Conservation (phyloP, 108 stramenopile species). For the Nitzschia sp. region DNA sequence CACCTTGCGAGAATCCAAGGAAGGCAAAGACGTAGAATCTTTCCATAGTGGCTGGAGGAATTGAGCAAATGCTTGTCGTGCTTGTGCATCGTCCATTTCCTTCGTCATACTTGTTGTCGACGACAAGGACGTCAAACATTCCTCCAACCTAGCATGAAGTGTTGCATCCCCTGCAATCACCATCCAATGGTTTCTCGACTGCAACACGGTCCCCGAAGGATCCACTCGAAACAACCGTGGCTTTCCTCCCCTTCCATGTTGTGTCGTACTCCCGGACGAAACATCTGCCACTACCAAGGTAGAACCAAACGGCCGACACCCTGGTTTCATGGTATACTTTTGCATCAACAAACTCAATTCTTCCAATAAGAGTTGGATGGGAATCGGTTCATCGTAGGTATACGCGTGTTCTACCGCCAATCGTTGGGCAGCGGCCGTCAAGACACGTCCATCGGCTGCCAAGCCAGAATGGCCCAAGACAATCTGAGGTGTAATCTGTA, state of each 20-base stretch:
- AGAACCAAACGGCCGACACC: slow-evolving; percentile 71
- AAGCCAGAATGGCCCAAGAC: slow-evolving; percentile 68
- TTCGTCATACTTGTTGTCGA: too few relatives aligned
- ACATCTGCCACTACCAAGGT: slow-evolving; percentile 61
- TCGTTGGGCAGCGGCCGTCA: slow-evolving; percentile 60
- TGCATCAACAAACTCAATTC: slow-evolving; percentile 65
- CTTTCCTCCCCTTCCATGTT: not conserved
- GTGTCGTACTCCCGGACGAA: slow-evolving; percentile 8
- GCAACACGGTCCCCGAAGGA: slow-evolving; percentile 55
- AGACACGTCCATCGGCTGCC: slow-evolving; percentile 72
- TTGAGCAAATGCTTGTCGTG: too few relatives aligned
- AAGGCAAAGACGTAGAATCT: too few relatives aligned
- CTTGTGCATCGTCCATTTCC: too few relatives aligned
- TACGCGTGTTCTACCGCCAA: slow-evolving; percentile 70
- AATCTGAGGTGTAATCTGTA: slow-evolving; percentile 48
- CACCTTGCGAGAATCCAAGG: too few relatives aligned
- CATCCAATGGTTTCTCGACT: not conserved
- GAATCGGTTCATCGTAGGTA: slow-evolving; percentile 67
- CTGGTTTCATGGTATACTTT: slow-evolving; percentile 81
- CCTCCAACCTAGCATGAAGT: too few relatives aligned
- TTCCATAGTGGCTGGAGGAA: too few relatives aligned
- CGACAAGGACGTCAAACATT: too few relatives aligned
- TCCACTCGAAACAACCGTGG: slow-evolving; percentile 67
- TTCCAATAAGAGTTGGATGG: slow-evolving; percentile 58
- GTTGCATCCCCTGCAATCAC: too few relatives aligned